Conservation (phyloP, 1,284 basidiomycete species). For the Ganoderma boninense region DNA sequence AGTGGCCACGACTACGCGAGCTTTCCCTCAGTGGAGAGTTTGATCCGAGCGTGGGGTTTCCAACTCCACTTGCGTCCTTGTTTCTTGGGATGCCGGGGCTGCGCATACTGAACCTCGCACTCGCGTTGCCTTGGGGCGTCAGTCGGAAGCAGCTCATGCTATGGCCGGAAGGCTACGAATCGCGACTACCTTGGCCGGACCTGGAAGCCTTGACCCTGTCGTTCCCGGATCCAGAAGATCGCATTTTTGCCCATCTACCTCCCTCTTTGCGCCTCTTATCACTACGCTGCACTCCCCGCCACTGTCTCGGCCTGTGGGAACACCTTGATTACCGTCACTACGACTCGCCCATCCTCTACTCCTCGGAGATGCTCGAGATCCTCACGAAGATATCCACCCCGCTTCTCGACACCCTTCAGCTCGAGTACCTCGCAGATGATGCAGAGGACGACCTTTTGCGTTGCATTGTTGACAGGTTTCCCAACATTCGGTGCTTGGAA, state of each 20-base stretch:
- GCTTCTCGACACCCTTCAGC: neutral
- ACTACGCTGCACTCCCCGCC: neutral
- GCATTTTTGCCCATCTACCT: neutral
- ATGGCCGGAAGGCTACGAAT: neutral
- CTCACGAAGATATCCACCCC: neutral
- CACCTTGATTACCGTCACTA: neutral
- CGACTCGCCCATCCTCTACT: neutral
- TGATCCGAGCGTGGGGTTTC: neutral
- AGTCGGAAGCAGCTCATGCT: neutral
- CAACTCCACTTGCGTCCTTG: neutral
- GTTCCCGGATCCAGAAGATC: neutral
- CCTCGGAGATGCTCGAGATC: neutral
- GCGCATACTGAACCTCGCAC: neutral
- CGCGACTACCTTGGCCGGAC: neutral
- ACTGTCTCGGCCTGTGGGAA: neutral
- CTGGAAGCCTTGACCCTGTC: neutral
- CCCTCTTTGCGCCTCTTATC: neutral
- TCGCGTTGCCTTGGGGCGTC: neutral
- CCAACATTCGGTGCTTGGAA: neutral
- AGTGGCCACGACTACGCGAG: neutral
- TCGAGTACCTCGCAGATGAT: neutral
- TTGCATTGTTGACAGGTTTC: neutral
- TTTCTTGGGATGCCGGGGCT: neutral
- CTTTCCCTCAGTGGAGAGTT: neutral
- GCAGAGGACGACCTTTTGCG: neutral